Evolutionary conservation across 345 rosid species (phyloP).

Genomic region (Citrus hindsii): DNA sequence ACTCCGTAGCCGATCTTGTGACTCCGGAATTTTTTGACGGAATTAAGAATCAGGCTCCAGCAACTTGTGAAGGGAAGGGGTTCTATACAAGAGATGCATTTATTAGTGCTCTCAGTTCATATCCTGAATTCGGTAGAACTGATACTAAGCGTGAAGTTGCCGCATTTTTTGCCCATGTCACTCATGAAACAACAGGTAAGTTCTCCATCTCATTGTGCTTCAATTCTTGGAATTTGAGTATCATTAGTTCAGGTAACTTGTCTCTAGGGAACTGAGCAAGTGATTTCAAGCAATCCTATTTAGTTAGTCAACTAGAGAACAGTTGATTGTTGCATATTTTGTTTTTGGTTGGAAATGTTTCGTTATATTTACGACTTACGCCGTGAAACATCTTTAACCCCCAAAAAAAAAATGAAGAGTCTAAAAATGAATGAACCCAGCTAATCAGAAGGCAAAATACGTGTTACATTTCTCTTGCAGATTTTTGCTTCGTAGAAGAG

Average conservation of each 20-base stretch:
- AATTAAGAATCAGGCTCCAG: background rate
- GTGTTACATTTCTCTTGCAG: slow-evolving; percentile 15
- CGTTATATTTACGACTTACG: no score
- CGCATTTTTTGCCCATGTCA: slow-evolving; percentile 48
- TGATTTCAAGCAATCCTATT: no score
- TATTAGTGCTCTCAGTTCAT: slow-evolving; percentile 20
- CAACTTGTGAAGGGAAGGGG: background rate
- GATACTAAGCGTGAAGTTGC: slow-evolving; percentile 53
- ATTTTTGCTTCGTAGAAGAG: slow-evolving; percentile 59
- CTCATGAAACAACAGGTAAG: slow-evolving; percentile 50
- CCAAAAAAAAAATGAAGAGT: no score
- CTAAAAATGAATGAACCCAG: no score
- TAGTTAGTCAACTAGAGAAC: no score
- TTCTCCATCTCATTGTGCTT: background rate
- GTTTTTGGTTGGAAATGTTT: no score
- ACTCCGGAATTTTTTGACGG: background rate
- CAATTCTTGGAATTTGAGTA: no score
- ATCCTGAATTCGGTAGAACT: slow-evolving; percentile 26
- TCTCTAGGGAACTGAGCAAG: no score
- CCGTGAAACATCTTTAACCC: no score
- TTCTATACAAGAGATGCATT: slow-evolving; percentile 1
- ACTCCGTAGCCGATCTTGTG: background rate
- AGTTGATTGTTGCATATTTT: no score
- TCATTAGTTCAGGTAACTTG: no score
- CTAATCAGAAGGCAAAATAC: no score